Percentiles rank a stretch among this genome's conserved stretches.
Conservation (phyloP, 1,139 yeast species). For the Meyerozyma guilliermondii region DNA sequence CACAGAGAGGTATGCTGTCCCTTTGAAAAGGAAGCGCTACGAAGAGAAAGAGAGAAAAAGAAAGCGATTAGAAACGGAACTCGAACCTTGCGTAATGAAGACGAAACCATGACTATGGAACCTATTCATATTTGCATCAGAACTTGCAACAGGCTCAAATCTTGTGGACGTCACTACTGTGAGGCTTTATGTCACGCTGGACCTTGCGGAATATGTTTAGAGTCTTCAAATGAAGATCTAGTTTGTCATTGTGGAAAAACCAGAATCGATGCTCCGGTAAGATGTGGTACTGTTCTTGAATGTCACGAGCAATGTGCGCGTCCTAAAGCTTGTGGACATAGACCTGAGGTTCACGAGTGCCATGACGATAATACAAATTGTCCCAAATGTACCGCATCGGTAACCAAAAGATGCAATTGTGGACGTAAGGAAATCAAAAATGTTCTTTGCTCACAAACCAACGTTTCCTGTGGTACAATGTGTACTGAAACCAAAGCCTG, state of each 20-base stretch:
- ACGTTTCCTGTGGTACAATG: conserved; percentile 65
- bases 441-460: conserved; percentile 64
- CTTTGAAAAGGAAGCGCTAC: conserved; percentile 57
- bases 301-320: conserved; percentile 70
- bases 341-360: conserved; percentile 67
- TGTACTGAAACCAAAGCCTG: conserved; percentile 57
- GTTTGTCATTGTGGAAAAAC: conserved; percentile 85
- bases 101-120: conserved; percentile 59
- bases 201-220: conserved; percentile 78
- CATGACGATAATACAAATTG: conserved; percentile 62
- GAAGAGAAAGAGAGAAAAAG: conserved; percentile 54
- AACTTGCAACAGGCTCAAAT: conserved; percentile 58
- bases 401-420: conserved; percentile 66
- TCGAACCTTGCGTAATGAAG: conserved; percentile 29
- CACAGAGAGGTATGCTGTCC: conserved; percentile 70
- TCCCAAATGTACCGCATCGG: conserved; percentile 72
- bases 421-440: conserved; percentile 58
- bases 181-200: conserved; percentile 78
- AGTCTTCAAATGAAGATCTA: conserved; percentile 76
- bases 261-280: conserved; percentile 74
- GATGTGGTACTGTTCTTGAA: conserved; percentile 71
- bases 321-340: conserved; percentile 67
- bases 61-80: conserved; percentile 44
- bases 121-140: conserved; percentile 74
- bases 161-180: conserved; percentile 75